Evolutionary conservation across 1,284 basidiomycete species (phyloP), one percentile per base, ranked within the genome.

Genomic region (Grifola frondosa): DNA sequence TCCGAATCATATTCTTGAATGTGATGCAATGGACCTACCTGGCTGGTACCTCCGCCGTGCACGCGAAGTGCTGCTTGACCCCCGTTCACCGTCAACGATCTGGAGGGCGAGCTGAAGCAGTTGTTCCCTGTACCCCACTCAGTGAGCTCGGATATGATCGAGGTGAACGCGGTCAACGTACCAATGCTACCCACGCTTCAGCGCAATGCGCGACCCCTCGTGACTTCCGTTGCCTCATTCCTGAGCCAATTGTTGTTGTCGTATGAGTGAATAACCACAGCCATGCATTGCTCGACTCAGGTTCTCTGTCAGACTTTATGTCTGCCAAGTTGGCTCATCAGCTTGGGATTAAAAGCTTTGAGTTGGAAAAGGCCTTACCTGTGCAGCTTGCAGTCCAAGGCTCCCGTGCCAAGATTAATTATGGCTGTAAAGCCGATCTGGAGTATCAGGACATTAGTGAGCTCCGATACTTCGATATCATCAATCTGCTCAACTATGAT

Each of bases 291-390:
- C 29, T 68, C 0, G 65, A 68, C 36, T 52, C 60, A 0, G 66
- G 67, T 0, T 68, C 63, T 2, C 42, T 65, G 1, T 60, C 56
- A 2, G 66, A 68, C 48, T 67, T 69, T 38, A 60, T 69, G 15
- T 68, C 66, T 2, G 50, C 58, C 3, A 61, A 50, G 10, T 32
- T 67, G 5, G 64, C 57, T 0, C 60, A 67, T 40, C 66, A 68
- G 44, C 48, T 68, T 1, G 21, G 36, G 1, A 30, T 55, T 19
- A 40, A 44, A 21, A 40, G 32, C 12, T 30, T 35, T 22, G 50
- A 54, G 28, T 42, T 66, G 6, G 46, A 30, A 2, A 58, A 50
- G 36, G 63, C 61, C 6, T 37, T 64, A 10, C 41, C 52, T 0
- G 36, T 66, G 1, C 64, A 65, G 2, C 36, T 67, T 3, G 65